Percentiles rank a stretch among this genome's conserved stretches.
phyloP scores from a whole-genome alignment of 495 filamentous ascomycete species.

The Copromyces sp. region DNA sequence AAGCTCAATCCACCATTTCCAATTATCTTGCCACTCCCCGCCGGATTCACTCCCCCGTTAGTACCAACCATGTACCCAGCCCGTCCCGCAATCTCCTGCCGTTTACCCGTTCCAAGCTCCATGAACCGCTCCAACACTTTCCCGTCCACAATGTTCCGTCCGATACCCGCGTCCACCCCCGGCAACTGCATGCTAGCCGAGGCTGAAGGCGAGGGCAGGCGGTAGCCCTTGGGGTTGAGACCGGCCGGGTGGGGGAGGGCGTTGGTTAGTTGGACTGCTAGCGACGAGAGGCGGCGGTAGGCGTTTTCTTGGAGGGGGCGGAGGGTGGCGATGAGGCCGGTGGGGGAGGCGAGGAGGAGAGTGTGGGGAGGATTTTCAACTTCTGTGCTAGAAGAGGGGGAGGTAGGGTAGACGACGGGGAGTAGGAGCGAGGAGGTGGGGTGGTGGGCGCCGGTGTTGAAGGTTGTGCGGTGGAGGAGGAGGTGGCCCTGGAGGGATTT shows the following conservation, averaged over 20 bases:
- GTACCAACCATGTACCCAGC: conserved; percentile 39
- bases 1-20: not conserved
- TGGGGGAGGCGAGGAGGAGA: conserved; percentile 58
- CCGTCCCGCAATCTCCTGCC: conserved; percentile 58
- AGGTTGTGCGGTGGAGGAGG: conserved; percentile 75
- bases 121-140: conserved; percentile 49
- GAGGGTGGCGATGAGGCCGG: conserved; percentile 67
- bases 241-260: conserved; percentile 66
- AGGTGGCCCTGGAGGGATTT: conserved; percentile 84
- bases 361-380: conserved; percentile 39
- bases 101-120: conserved; percentile 56
- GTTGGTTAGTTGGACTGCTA: conserved; percentile 68
- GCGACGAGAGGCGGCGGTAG: conserved; percentile 74
- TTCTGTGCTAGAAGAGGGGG: conserved; percentile 11
- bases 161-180: conserved; percentile 36
- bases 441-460: conserved; percentile 69
- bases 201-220: conserved; percentile 27
- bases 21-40: not conserved
- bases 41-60: not conserved
- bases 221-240: conserved; percentile 71
- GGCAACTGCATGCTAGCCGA: conserved; percentile 19
- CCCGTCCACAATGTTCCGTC: conserved; percentile 43
- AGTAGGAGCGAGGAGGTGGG: conserved; percentile 65
- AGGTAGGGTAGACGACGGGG: conserved; percentile 40
- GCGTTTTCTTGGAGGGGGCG: conserved; percentile 66